Evolutionary conservation across 768 basidiomycete genomes (phyloP).

Genomic region (Calocybe indica): DNA sequence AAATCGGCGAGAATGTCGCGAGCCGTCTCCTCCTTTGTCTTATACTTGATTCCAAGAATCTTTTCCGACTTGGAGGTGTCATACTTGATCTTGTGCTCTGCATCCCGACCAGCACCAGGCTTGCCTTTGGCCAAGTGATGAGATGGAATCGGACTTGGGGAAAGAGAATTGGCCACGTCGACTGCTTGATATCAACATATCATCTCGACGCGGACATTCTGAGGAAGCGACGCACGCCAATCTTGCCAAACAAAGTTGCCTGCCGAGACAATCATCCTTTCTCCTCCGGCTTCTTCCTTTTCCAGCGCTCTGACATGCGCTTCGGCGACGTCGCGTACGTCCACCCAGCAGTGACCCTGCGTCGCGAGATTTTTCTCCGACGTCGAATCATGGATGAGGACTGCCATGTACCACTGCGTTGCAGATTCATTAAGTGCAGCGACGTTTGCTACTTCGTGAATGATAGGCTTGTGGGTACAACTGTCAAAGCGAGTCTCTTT

Average conservation of each 20-base stretch:
- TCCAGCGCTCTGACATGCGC: slow-evolving; percentile 51
- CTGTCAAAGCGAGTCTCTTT: background rate
- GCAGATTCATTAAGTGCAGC: slow-evolving; percentile 35
- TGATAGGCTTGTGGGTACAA: slow-evolving; percentile 25
- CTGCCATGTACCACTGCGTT: slow-evolving; percentile 17
- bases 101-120: slow-evolving; percentile 22
- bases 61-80: slow-evolving; percentile 19
- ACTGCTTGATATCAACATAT: slow-evolving; percentile 15
- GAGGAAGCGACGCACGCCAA: slow-evolving; percentile 19
- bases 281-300: slow-evolving; percentile 44
- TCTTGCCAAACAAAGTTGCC: slow-evolving; percentile 27
- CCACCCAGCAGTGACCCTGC: slow-evolving; percentile 31
- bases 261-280: slow-evolving; percentile 48
- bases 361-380: slow-evolving; percentile 12
- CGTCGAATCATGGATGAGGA: slow-evolving; percentile 15
- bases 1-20: slow-evolving; percentile 26
- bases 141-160: slow-evolving; percentile 17
- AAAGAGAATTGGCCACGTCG: slow-evolving; percentile 23
- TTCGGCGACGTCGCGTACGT: slow-evolving; percentile 52
- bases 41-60: slow-evolving; percentile 26
- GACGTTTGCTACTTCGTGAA: slow-evolving; percentile 30
- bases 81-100: slow-evolving; percentile 14
- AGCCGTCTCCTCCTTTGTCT: slow-evolving; percentile 21
- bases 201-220: background rate
- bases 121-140: slow-evolving; percentile 18